Evolutionary conservation across 2,329 filamentous ascomycete genomes (phyloP).

Genomic region (Fusarium oligoseptatum): DNA sequence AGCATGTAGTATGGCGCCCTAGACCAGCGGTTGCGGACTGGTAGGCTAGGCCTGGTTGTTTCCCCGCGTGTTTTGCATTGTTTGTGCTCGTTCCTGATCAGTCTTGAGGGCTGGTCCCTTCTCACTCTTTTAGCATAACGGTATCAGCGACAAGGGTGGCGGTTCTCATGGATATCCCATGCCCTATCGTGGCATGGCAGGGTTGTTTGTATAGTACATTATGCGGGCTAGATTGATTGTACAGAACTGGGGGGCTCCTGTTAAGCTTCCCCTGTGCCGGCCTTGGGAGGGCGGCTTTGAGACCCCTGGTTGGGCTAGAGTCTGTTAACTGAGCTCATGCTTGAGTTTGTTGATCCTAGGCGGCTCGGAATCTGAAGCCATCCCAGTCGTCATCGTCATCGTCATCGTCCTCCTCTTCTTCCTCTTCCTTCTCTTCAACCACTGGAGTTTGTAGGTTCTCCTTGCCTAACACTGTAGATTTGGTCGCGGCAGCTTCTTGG

Average conservation of each 20-base stretch:
- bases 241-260: slow-evolving; percentile 31
- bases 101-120: slow-evolving; percentile 8
- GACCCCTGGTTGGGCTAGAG: not conserved
- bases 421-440: slow-evolving; percentile 59
- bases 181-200: slow-evolving; percentile 13
- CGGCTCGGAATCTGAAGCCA: slow-evolving; percentile 64
- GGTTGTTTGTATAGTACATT: slow-evolving; percentile 45
- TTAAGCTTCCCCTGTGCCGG: slow-evolving; percentile 7
- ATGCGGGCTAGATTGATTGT: slow-evolving; percentile 44
- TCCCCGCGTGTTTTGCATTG: not conserved
- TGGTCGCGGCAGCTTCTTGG: slow-evolving; percentile 45
- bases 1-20: not conserved
- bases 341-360: slow-evolving; percentile 9
- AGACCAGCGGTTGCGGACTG: not conserved
- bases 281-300: not conserved
- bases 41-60: not conserved
- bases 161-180: slow-evolving; percentile 9
- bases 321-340: not conserved
- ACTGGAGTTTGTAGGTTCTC: slow-evolving; percentile 48
- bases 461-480: slow-evolving; percentile 39
- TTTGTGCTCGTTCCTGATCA: slow-evolving; percentile 2
- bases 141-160: not conserved
- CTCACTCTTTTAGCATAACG: slow-evolving; percentile 16
- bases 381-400: slow-evolving; percentile 68
- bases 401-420: slow-evolving; percentile 62